Evolutionary conservation across 805 yeast species (phyloP).

Genomic region (Wickerhamiella occidentalis): DNA sequence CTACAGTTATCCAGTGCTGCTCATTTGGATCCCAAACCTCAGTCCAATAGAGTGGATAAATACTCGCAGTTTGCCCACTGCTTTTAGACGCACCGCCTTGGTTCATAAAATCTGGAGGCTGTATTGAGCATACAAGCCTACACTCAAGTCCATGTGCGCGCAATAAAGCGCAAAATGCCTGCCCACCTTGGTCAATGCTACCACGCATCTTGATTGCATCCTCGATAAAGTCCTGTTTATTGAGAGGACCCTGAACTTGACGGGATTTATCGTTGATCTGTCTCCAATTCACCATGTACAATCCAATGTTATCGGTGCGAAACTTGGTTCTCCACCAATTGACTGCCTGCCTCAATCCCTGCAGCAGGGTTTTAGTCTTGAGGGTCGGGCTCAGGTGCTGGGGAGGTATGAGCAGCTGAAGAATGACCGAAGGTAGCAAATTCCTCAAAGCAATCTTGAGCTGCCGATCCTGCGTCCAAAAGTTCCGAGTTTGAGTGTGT

Average conservation of each 20-base stretch:
- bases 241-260: constrained; percentile 21
- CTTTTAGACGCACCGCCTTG: constrained; percentile 15
- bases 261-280: constrained; percentile 29
- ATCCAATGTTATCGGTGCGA: constrained; percentile 34
- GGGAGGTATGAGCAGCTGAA: constrained; percentile 39
- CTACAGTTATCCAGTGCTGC: constrained; percentile 73
- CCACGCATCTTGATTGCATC: constrained; percentile 44
- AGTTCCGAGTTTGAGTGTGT: constrained; percentile 59
- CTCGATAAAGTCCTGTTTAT: constrained; percentile 34
- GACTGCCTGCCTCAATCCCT: constrained; percentile 61
- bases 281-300: constrained; percentile 37
- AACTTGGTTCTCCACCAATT: constrained; percentile 47
- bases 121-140: constrained; percentile 69
- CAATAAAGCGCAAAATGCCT: constrained; percentile 70
- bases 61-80: constrained; percentile 14
- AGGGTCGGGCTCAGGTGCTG: constrained; percentile 35
- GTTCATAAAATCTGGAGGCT: constrained; percentile 73
- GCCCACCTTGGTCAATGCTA: constrained; percentile 67
- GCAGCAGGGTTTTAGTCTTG: constrained; percentile 56
- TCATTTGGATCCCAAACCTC: constrained; percentile 80
- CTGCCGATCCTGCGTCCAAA: constrained; percentile 51
- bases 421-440: constrained; percentile 38
- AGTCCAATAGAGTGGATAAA: constrained; percentile 77
- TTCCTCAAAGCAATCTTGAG: constrained; percentile 34
- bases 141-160: constrained; percentile 61